phyloP scores from a whole-genome alignment of 1,284 basidiomycete genomes.

The Athelia sp. region DNA sequence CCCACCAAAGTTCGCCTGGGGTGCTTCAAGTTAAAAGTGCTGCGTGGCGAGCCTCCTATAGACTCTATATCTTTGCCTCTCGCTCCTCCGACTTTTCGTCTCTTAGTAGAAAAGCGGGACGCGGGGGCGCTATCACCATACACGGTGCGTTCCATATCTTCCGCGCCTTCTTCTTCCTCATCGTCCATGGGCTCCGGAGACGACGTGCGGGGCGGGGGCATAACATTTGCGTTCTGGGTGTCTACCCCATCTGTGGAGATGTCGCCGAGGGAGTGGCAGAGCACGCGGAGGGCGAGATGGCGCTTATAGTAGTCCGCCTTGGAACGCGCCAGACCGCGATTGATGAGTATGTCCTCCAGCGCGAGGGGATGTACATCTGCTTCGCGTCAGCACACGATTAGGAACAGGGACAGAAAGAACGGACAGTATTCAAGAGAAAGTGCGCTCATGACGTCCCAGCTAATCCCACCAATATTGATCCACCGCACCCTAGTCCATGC shows the following conservation, averaged over 20 bases:
- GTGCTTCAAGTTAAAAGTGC: no score
- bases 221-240: slow-evolving; percentile 5
- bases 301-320: slow-evolving; percentile 66
- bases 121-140: background rate
- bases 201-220: slow-evolving; percentile 32
- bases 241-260: slow-evolving; percentile 20
- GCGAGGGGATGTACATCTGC: slow-evolving; percentile 63
- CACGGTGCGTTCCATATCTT: background rate
- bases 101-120: background rate
- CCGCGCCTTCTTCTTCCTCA: background rate
- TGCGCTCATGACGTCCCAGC: slow-evolving; percentile 67
- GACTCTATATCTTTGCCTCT: background rate
- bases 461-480: slow-evolving; percentile 68
- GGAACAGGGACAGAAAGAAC: slow-evolving; percentile 11
- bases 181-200: slow-evolving; percentile 32
- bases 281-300: slow-evolving; percentile 63
- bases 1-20: no score
- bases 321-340: slow-evolving; percentile 48
- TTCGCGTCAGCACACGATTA: slow-evolving; percentile 2
- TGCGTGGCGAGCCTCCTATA: background rate
- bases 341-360: slow-evolving; percentile 62
- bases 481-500: slow-evolving; percentile 61
- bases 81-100: background rate
- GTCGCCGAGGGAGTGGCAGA: slow-evolving; percentile 49
- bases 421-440: slow-evolving; percentile 58